phyloP scores from a whole-genome alignment of 2,329 filamentous ascomycete genomes.

The Aspergillus sp. region DNA sequence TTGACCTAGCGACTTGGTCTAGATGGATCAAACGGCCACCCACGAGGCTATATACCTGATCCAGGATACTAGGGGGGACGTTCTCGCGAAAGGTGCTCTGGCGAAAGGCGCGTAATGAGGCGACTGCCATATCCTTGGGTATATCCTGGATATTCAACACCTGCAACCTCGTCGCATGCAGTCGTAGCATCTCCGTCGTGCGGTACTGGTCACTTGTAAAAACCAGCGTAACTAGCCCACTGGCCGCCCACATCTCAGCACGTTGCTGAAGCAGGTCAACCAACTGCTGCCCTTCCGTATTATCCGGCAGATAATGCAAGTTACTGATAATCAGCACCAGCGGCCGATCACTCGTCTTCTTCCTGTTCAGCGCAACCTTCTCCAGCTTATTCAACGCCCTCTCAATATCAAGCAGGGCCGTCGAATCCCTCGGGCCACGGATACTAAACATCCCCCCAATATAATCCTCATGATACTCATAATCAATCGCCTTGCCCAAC shows the following conservation, averaged over 20 bases:
- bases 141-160: slow-evolving; percentile 84
- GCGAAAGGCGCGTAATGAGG: slow-evolving; percentile 75
- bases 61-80: slow-evolving; percentile 54
- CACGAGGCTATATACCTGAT: slow-evolving; percentile 80
- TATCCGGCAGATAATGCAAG: slow-evolving; percentile 89
- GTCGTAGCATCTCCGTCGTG: slow-evolving; percentile 93
- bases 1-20: slow-evolving; percentile 80
- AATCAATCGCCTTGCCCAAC: slow-evolving; percentile 90
- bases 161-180: slow-evolving; percentile 90
- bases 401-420: slow-evolving; percentile 90
- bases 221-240: slow-evolving; percentile 82
- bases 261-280: slow-evolving; percentile 93
- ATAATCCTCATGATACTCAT: slow-evolving; percentile 89
- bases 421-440: slow-evolving; percentile 85
- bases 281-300: slow-evolving; percentile 86
- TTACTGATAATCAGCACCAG: slow-evolving; percentile 91
- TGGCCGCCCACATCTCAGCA: slow-evolving; percentile 93
- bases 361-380: slow-evolving; percentile 75
- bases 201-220: slow-evolving; percentile 98
- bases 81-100: slow-evolving; percentile 69
- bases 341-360: slow-evolving; percentile 63
- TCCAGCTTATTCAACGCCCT: slow-evolving; percentile 96
- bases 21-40: slow-evolving; percentile 87
- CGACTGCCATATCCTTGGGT: slow-evolving; percentile 72
- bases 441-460: slow-evolving; percentile 96